Evolutionary conservation across 1,139 yeast species (phyloP), one percentile per base, ranked within the genome.

Genomic region (Hansenula lynferdii): DNA sequence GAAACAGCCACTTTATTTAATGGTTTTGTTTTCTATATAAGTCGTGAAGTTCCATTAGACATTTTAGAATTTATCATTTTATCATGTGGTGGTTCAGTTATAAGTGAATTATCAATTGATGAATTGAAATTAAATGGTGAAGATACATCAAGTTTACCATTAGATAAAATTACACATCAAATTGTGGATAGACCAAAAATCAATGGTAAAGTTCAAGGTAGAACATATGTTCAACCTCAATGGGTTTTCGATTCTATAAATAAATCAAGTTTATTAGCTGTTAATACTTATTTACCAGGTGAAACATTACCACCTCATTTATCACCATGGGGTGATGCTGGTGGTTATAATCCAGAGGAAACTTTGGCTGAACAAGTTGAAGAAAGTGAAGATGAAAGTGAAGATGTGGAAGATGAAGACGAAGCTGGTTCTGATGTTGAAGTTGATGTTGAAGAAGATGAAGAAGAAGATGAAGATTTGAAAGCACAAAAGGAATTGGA

Each of bases 321-420:
- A 58, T 85, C 96, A 40, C 99, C 99, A 69, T 92, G 98, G 97
- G 97, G 97, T 51, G 97, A 92, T 66, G 77, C 90, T 41, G 87
- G 85, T 53, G 85, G 82, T 39, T 92, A 92, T 64, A 79, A 90
- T 63, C 98, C 98, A 51, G 80, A 72, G 42, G 84, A 77, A 19
- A 67, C 56, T 22, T 73, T 59, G 10, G 72, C 56, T 11, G 72
- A 57, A 21, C 77, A 60, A 6, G 77, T 60, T 24, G 78, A 62
- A 6, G 79, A 62, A 11, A 80, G 66, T n/a, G 75, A 61, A 12
- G 79, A 61, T 15, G 76, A 56, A 14, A 78, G 61, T 5, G 79
- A 62, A 18, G 80, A 65, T 8, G 77, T 61, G 6, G 76, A 58
- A 7, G 79, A 60, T 7, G 79, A 60, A 17, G 78, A 59, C 12